phyloP scores from a whole-genome alignment of 192 early-diverging fungal genomes.

The Coemansia sp. region DNA sequence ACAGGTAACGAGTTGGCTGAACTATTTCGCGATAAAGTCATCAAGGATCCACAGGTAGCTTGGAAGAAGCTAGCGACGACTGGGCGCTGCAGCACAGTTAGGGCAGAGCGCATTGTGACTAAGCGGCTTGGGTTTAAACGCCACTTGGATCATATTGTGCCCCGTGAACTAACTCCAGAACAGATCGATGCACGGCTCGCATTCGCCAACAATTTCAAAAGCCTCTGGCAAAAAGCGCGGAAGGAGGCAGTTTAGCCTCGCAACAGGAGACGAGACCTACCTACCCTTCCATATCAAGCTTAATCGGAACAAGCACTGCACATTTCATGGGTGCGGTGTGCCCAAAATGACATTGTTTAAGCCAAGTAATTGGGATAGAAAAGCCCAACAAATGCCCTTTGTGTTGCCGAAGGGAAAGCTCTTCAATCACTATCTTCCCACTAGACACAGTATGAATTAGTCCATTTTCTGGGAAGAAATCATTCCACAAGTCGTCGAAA shows the following conservation, averaged over 20 bases:
- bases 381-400: not conserved
- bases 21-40: not conserved
- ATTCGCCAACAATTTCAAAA: too few relatives aligned
- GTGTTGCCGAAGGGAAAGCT: not conserved
- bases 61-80: not conserved
- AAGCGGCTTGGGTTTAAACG: not conserved
- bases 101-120: not conserved
- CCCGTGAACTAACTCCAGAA: too few relatives aligned
- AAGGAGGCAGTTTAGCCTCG: not conserved
- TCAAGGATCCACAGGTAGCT: not conserved
- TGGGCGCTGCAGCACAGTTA: not conserved
- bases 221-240: too few relatives aligned
- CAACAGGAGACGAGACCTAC: not conserved
- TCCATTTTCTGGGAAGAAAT: not conserved
- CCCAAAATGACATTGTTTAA: not conserved
- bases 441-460: not conserved
- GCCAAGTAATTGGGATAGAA: not conserved
- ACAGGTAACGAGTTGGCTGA: not conserved
- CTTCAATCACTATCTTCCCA: not conserved
- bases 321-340: not conserved
- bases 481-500: not conserved
- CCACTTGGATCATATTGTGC: not conserved
- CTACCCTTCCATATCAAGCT: not conserved
- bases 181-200: too few relatives aligned
- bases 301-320: not conserved